Evolutionary conservation across 106 monocot species (phyloP), one percentile per base, ranked within the genome.

Genomic region (Dendrobium huoshanense): DNA sequence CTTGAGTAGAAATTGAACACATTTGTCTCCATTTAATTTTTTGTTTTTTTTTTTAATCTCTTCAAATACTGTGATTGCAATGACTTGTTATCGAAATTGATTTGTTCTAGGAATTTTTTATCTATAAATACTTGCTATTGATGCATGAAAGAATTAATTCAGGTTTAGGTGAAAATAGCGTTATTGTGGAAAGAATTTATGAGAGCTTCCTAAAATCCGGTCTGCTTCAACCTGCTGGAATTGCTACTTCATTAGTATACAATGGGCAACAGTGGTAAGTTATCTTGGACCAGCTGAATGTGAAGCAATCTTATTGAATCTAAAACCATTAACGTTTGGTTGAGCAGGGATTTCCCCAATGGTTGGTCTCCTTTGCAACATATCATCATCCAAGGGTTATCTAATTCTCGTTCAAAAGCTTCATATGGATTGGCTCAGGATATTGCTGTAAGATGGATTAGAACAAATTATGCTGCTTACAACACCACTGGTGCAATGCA

Each of bases 281-380:
- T 75, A 31, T 47, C 68, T 45, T 31, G 77, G 7, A 44, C 76
- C 18, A 17, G 7, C 43, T 20, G 17, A 4, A 9, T 43, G 1
- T 2, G 9, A 42, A 5, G 33, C 43, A 5, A 7, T 76, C 76
- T 70, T 42, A 49, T 49, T 11, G 9, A 43, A 43, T 19, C 18
- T 22, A 44, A 13, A 75, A 79, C n/a, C 41, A 31, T 79, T 73
- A 37, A 61, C 44, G 49, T 75, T 22, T 75, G 49, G 37, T 80
- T 84, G 65, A 77, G 75, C 81, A 99, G 99, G 99, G 99, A 99
- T 81, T 95, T 95, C 33, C 93, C 99, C 73, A 99, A 99, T 87
- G 99, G 99, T 43, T 99, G 99, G 99, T 88, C 99, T 77, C 95
- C 99, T 4, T 44, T 99, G 44, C 93, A 95, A 67, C 93, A 99